These are phyloP conservation scores for Tricholoma furcatifolium DNA, from an alignment of 768 basidiomycete genomes.

Conservation along the genomic window DNA sequence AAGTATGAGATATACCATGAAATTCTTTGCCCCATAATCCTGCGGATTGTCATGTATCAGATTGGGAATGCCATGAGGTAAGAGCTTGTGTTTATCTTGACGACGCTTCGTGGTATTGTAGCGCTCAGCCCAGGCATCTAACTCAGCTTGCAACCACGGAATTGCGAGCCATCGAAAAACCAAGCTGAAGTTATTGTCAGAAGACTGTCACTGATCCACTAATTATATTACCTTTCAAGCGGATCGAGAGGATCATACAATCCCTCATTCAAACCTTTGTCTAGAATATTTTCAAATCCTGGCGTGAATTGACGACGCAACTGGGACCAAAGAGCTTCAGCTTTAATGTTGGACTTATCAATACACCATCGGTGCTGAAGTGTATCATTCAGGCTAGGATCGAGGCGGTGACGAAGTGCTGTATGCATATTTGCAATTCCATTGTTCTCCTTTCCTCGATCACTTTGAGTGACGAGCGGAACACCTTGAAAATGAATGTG, in stretches of 20 bases:
- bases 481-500: slow-evolving; percentile 15
- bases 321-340: slow-evolving; percentile 38
- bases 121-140: slow-evolving; percentile 24
- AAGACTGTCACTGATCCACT: background rate
- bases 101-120: slow-evolving; percentile 21
- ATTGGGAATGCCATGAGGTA: slow-evolving; percentile 31
- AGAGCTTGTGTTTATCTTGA: slow-evolving; percentile 29
- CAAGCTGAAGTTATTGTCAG: slow-evolving; percentile 15
- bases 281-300: slow-evolving; percentile 35
- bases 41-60: slow-evolving; percentile 26
- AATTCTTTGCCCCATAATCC: slow-evolving; percentile 25
- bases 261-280: slow-evolving; percentile 25
- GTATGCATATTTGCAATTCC: slow-evolving; percentile 38
- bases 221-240: slow-evolving; percentile 17
- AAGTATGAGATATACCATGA: slow-evolving; percentile 24
- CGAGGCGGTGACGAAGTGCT: slow-evolving; percentile 27
- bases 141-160: slow-evolving; percentile 34
- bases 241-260: slow-evolving; percentile 27
- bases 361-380: slow-evolving; percentile 37
- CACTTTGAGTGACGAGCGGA: slow-evolving; percentile 35
- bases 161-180: slow-evolving; percentile 36
- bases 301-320: slow-evolving; percentile 29
- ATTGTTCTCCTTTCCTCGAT: slow-evolving; percentile 33
- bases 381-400: slow-evolving; percentile 27
- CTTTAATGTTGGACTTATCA: slow-evolving; percentile 33